Evolutionary conservation across 2,329 filamentous ascomycete species (phyloP).

Genomic region (Chalaropsis ovoidea): DNA sequence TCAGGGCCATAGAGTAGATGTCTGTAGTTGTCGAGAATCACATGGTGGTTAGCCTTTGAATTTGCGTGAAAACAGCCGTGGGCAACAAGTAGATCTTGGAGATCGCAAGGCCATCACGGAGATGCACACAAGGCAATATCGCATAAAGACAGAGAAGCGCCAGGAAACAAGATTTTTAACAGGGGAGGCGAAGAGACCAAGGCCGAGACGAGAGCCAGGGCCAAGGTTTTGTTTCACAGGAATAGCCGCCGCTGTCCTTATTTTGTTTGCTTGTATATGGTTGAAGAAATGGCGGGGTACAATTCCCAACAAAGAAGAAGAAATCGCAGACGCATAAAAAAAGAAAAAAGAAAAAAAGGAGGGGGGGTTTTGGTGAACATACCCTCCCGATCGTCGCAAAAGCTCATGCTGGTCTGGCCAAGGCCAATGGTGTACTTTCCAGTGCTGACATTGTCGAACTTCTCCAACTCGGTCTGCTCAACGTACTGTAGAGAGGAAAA

Average conservation of each 20-base stretch:
- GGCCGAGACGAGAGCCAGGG: background rate
- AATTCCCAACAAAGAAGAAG: background rate
- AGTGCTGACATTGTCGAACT: slow-evolving; percentile 70
- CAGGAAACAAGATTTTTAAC: background rate
- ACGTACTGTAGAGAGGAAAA: slow-evolving; percentile 52
- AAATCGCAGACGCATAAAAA: background rate
- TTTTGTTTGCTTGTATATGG: background rate
- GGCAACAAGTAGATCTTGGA: background rate
- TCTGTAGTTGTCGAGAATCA: slow-evolving; percentile 41
- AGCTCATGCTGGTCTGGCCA: slow-evolving; percentile 85
- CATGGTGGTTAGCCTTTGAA: slow-evolving; percentile 26
- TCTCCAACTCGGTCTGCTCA: slow-evolving; percentile 71
- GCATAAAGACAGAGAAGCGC: background rate
- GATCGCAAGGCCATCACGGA: background rate
- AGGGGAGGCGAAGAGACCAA: background rate
- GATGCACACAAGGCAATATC: background rate
- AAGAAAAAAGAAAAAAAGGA: slow-evolving; percentile 16
- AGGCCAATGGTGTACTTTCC: slow-evolving; percentile 89
- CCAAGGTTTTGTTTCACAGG: slow-evolving; percentile 1
- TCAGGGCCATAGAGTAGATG: slow-evolving; percentile 79
- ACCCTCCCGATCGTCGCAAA: slow-evolving; percentile 85
- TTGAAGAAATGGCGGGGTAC: slow-evolving; percentile 21
- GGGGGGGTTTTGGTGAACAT: slow-evolving; percentile 30
- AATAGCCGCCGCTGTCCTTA: background rate
- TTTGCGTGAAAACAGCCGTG: background rate